phyloP scores from a whole-genome alignment of 2,329 filamentous ascomycete species.

The Sporothrix pseudoabietina region DNA sequence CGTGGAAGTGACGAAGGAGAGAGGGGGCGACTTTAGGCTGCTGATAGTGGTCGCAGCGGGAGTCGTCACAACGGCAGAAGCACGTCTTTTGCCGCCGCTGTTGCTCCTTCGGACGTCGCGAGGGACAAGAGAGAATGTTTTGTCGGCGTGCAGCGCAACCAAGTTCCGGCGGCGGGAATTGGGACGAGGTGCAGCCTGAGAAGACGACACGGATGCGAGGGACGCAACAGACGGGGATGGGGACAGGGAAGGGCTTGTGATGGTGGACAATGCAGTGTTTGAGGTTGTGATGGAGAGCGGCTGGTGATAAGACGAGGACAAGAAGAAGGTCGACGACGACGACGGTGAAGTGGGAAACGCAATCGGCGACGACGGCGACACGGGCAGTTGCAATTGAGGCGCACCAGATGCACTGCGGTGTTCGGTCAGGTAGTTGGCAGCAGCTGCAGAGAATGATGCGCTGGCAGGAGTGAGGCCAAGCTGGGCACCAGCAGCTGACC shows the following conservation, averaged over 20 bases:
- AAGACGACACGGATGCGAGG: conserved; percentile 34
- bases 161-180: conserved; percentile 48
- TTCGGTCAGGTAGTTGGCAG: conserved; percentile 20
- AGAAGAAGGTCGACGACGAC: conserved; percentile 24
- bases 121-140: conserved; percentile 58
- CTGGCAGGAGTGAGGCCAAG: conserved; percentile 27
- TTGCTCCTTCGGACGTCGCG: conserved; percentile 33
- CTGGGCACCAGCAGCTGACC: conserved; percentile 1
- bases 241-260: conserved; percentile 31
- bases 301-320: conserved; percentile 21
- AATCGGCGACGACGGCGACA: conserved; percentile 26
- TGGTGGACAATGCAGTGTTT: conserved; percentile 29
- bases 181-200: conserved; percentile 39
- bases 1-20: conserved; percentile 46
- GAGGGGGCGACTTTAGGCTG: conserved; percentile 48
- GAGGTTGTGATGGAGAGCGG: conserved; percentile 24
- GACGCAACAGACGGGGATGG: conserved; percentile 31
- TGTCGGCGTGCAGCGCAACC: conserved; percentile 58
- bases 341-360: conserved; percentile 19
- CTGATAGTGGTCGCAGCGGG: conserved; percentile 20
- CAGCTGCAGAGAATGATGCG: conserved; percentile 30
- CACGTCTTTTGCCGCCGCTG: conserved; percentile 3
- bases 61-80: conserved; percentile 21
- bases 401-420: conserved; percentile 11
- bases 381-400: conserved; percentile 27